Evolutionary conservation across 192 early-diverging fungal species (phyloP), one percentile per base, ranked within the genome.

Genomic region (Phlyctochytrium bullatum): DNA sequence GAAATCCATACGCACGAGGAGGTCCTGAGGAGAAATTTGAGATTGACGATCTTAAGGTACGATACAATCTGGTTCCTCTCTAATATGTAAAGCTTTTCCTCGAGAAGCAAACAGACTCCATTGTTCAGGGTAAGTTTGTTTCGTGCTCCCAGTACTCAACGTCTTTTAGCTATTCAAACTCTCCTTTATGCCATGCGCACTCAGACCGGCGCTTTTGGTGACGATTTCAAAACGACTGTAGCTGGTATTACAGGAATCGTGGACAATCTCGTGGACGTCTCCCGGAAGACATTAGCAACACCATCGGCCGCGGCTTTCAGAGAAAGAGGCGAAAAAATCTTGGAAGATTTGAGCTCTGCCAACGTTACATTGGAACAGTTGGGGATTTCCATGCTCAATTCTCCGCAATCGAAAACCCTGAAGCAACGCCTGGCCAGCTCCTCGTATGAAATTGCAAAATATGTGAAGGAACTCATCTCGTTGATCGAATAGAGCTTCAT

Each of bases 361-460:
- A 76, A 80, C 52, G 66, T 77, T 65, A 77, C 77, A 51, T 73
- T 91, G 61, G 78, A 83, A 30, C 78, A 88, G 66, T 76, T 90
- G 40, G 81, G 85, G 24, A 76, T 75, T 23, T 57, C 62, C 30
- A 78, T 92, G 56, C 72, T 78, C 3, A 51, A 73, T 17, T 51
- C 65, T 0, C 80, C 82, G 17, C 68, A 62, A 34, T 75, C 71
- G 52, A 90, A 86, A 66, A 80, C 82, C 0, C 79, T 88, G 66
- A 98, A 95, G 75, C 90, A 93, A 72, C 76, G 89, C 59, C 75
- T 98, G 56, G 92, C 92, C 1, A 88, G 86, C 51, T 90, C 89
- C 0, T 78, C 87, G 40, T 93, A 93, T 79, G 93, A 98, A 65
- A 91, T 98, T 72, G 94, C 92, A 25, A 92, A 91, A 67, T 89